Evolutionary conservation across 306 rosid genomes (phyloP).

Genomic region (Vigna hirtella): DNA sequence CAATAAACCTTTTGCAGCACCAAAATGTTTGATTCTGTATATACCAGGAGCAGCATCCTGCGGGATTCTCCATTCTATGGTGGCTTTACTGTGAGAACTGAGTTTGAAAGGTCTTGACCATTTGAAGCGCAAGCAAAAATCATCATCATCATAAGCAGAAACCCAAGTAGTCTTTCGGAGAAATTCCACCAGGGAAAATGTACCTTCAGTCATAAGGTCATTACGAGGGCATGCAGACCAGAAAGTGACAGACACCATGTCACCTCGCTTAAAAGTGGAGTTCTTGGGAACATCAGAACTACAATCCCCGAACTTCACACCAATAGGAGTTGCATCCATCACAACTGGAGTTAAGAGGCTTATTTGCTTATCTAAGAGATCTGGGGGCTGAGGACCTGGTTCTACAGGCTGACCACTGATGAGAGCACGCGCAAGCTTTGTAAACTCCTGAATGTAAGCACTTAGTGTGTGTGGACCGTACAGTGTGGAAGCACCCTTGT

Average conservation of each 20-base stretch:
- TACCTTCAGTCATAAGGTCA: constrained; percentile 95
- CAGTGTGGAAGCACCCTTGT: constrained; percentile 89
- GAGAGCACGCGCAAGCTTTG: constrained; percentile 82
- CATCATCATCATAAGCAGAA: constrained; percentile 90
- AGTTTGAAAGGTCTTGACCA: constrained; percentile 85
- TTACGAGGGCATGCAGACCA: constrained; percentile 96
- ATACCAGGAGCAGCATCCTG: constrained; percentile 67
- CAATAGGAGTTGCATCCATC: constrained; percentile 69
- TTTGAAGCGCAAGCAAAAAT: constrained; percentile 85
- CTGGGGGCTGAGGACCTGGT: constrained; percentile 89
- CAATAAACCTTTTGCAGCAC: constrained; percentile 72
- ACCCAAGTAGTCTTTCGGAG: constrained; percentile 76
- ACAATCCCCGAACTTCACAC: constrained; percentile 73
- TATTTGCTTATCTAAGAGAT: constrained; percentile 77
- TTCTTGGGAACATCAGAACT: constrained; percentile 70
- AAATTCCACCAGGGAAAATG: constrained; percentile 82
- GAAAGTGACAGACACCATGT: constrained; percentile 66
- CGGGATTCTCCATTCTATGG: constrained; percentile 89
- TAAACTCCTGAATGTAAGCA: constrained; percentile 92
- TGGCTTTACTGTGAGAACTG: constrained; percentile 69
- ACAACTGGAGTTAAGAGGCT: constrained; percentile 84
- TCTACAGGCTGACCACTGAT: constrained; percentile 51
- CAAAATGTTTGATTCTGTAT: constrained; percentile 84
- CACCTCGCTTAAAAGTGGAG: constrained; percentile 75
- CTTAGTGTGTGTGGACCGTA: constrained; percentile 94